Conservation (phyloP, 495 filamentous ascomycete species). For the Rhypophila decipiens region DNA sequence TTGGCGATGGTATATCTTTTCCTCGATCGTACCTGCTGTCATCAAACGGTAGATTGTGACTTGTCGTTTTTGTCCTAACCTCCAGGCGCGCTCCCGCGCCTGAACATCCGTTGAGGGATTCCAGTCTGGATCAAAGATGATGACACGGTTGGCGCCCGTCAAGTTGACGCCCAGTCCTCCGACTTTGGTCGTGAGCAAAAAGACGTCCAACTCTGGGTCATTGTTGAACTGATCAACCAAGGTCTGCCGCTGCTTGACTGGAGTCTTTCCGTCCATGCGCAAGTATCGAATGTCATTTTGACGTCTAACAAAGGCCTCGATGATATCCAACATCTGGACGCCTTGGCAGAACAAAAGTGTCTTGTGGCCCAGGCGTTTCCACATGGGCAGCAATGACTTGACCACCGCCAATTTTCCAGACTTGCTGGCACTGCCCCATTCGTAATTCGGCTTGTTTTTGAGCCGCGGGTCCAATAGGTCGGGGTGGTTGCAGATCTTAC, state of each 20-base stretch:
- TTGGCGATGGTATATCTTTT: slow-evolving; percentile 98
- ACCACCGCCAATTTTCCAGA: slow-evolving; percentile 96
- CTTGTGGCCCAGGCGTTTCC: slow-evolving; percentile 84
- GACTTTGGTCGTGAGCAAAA: slow-evolving; percentile 90
- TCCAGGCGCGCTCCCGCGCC: slow-evolving; percentile 93
- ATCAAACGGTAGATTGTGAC: slow-evolving; percentile 93
- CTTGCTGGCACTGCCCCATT: slow-evolving; percentile 65
- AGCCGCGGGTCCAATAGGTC: slow-evolving; percentile 66
- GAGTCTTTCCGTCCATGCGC: slow-evolving; percentile 89
- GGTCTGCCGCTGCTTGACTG: slow-evolving; percentile 71
- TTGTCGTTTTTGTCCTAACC: slow-evolving; percentile 86
- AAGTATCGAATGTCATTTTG: slow-evolving; percentile 67
- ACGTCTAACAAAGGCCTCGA: slow-evolving; percentile 67
- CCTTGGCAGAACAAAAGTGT: slow-evolving; percentile 87
- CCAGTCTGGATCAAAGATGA: slow-evolving; percentile 98
- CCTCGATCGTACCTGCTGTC: slow-evolving; percentile 96
- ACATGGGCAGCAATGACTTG: slow-evolving; percentile 73
- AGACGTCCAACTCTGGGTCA: slow-evolving; percentile 70
- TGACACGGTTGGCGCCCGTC: slow-evolving; percentile 89
- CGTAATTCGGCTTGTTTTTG: slow-evolving; percentile 52
- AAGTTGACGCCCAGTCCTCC: slow-evolving; percentile 91
- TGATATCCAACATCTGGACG: slow-evolving; percentile 86
- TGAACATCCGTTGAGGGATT: slow-evolving; percentile 92
- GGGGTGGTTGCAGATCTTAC: slow-evolving; percentile 97
- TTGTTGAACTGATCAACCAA: slow-evolving; percentile 91